A percentile compares a stretch with the other conserved stretches of the same genome.
Conservation (phyloP, 257 asterid genomes). For the Jaltomata sinuosa region DNA sequence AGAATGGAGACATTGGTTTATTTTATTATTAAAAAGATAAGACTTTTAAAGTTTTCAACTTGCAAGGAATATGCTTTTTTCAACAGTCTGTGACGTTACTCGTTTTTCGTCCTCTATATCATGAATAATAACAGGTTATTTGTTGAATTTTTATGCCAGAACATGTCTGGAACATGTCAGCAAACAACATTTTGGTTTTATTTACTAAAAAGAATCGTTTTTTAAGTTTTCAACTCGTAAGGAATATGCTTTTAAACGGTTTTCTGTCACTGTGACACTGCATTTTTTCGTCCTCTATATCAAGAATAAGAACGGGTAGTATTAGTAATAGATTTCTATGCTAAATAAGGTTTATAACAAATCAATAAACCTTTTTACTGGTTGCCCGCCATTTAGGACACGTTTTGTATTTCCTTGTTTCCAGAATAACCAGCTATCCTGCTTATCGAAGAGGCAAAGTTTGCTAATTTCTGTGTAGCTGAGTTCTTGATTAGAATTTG, state of each 20-base stretch:
- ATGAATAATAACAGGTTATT: background rate
- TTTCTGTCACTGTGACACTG: background rate
- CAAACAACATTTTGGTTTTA: background rate
- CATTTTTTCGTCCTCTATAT: background rate
- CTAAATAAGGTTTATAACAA: background rate
- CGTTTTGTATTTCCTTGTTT: background rate
- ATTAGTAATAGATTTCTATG: background rate
- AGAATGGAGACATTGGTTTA: background rate
- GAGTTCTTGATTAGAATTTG: background rate
- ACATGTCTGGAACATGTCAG: background rate
- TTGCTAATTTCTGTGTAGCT: background rate
- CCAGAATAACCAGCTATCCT: background rate
- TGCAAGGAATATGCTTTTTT: background rate
- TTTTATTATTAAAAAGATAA: background rate
- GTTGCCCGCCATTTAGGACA: background rate
- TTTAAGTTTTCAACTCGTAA: background rate
- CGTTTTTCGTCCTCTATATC: background rate
- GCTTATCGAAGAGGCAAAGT: background rate
- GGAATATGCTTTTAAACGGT: background rate
- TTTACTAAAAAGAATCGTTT: background rate
- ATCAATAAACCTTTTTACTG: background rate
- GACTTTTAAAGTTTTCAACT: background rate
- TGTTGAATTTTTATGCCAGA: background rate
- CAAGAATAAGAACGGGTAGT: background rate
- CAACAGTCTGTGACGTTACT: background rate